Evolutionary conservation across 305 asterid genomes (phyloP), one percentile per base, ranked within the genome.

Genomic region (Fraxinus floribunda): DNA sequence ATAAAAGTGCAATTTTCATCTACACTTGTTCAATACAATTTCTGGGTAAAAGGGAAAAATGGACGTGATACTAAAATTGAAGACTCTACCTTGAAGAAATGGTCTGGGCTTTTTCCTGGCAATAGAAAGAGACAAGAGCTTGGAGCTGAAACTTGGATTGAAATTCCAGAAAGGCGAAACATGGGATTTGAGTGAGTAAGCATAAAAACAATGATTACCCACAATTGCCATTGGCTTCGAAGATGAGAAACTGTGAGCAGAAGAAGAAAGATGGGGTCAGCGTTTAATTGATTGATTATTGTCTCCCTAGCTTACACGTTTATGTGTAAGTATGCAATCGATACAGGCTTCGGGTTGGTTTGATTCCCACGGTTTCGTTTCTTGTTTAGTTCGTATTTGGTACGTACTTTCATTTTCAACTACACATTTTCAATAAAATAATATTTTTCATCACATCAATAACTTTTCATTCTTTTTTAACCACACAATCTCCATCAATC

Each of bases 31-130:
- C 60, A 80, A 24, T 52, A 10, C 66, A 75, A 44, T 24, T 13
- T 68, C 18, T 26, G 18, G 38, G 39, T 29, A 13, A 29, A 68
- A 10, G 8, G 38, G 16, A 68, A 30, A 3, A 68, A 70, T 22
- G 9, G 7, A 80, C 6, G 1, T n/a, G 64, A 55, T 5, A 5
- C 64, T 55, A 32, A 75, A 38, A 77, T 38, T 64, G 7, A 81
- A 39, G 22, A 35, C 39, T 78, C 77, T 41, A 89, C 98, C 97
- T 76, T 82, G 82, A 44, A 94, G 87, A 18, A 5, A 39, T 82
- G 60, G 87, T 29, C 86, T 79, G 80, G 88, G 87, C 44, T 55
- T 85, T 78, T 89, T 62, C 86, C 86, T 81, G 75, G 89, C 73
- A 86, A 83, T 74, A 2, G 93, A 85, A 49, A 91, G 29, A 78